Evolutionary conservation across 139 green algal genomes (phyloP).

Genomic region (Edaphochlamys debaryana): DNA sequence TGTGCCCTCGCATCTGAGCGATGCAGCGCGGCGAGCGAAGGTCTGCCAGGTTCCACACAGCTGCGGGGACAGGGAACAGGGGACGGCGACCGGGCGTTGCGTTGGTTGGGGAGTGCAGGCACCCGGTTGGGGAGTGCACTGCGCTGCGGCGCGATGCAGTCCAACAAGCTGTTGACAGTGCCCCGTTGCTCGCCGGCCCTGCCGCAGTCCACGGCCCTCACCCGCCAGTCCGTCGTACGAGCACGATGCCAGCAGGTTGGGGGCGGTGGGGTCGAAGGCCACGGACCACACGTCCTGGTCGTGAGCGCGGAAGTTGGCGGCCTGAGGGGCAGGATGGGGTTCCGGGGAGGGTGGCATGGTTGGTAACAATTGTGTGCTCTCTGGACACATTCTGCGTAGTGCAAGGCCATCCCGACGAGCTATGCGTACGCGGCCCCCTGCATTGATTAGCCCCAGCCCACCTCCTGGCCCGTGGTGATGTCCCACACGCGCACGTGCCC

Average conservation of each 20-base stretch:
- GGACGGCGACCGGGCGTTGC: not conserved
- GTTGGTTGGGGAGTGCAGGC: too few species aligned
- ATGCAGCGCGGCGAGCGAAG: not conserved
- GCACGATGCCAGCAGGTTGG: slow-evolving; percentile 8
- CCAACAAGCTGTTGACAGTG: not conserved
- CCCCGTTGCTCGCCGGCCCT: too few species aligned
- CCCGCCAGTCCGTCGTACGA: slow-evolving; percentile 4
- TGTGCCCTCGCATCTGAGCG: not conserved
- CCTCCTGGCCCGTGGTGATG: not conserved
- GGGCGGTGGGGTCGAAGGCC: slow-evolving; percentile 10
- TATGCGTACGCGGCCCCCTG: too few species aligned
- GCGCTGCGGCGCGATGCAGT: not conserved
- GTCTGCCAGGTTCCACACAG: slow-evolving; percentile 1
- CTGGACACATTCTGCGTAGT: not conserved
- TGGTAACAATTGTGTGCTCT: not conserved
- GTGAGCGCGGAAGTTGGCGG: not conserved
- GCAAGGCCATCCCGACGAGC: too few species aligned
- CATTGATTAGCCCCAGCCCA: too few species aligned
- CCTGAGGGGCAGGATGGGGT: not conserved
- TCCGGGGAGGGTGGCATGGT: not conserved
- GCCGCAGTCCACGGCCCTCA: not conserved
- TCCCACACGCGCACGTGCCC: slow-evolving; percentile 12
- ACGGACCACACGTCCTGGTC: slow-evolving; percentile 8
- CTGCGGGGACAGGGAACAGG: not conserved
- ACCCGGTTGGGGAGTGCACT: not conserved